These are phyloP conservation scores for California macrophylla DNA, from an alignment of 441 rosid species.

Conservation along the genomic window DNA sequence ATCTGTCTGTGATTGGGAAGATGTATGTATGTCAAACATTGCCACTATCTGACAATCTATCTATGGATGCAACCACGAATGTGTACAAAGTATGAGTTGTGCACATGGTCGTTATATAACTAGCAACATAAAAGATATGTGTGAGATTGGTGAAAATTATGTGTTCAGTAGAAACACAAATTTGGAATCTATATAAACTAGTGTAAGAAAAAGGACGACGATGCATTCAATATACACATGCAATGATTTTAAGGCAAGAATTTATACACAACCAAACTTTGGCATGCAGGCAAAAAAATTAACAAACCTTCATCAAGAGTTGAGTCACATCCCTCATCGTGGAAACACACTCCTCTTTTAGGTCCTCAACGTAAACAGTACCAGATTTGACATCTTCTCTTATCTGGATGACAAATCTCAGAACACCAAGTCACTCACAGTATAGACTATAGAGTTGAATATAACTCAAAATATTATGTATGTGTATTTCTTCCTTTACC, in stretches of 20 bases:
- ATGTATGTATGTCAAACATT: not conserved
- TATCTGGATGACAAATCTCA: slow-evolving; percentile 39
- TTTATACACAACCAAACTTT: not conserved
- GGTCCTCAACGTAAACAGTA: slow-evolving; percentile 72
- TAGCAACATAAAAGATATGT: not conserved
- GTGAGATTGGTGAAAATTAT: not conserved
- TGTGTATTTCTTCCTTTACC: slow-evolving; percentile 30
- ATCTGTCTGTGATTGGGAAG: not conserved
- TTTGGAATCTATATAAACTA: not conserved
- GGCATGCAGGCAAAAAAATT: slow-evolving; percentile 1
- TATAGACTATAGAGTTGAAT: slow-evolving; percentile 3
- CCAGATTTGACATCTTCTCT: slow-evolving; percentile 95
- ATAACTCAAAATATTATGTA: not conserved
- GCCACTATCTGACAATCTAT: not conserved
- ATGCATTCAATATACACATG: not conserved
- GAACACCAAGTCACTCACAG: slow-evolving; percentile 8
- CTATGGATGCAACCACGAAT: not conserved
- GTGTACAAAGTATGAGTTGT: not conserved
- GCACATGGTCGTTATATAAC: not conserved
- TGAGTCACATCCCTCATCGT: slow-evolving; percentile 73
- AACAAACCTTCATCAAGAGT: slow-evolving; percentile 68
- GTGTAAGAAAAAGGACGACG: not conserved
- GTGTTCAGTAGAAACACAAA: not conserved
- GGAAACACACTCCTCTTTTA: slow-evolving; percentile 69
- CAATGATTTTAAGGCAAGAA: not conserved